Base-by-base conservation (phyloP, 2,329 filamentous ascomycete species). In the Aspergillus novofumigatus region DNA sequence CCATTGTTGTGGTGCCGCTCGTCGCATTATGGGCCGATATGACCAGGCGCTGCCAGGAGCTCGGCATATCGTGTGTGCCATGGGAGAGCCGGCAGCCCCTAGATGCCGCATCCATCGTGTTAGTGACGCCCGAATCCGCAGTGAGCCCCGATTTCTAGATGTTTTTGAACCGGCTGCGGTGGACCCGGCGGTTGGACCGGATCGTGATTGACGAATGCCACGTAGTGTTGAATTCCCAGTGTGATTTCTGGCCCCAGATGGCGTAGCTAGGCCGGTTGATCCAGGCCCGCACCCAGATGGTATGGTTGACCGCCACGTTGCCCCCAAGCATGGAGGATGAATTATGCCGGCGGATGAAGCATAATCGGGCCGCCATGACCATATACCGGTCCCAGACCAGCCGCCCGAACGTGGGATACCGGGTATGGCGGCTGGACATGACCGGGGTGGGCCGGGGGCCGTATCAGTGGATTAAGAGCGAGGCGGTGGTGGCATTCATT, bases 271-370 rank as follows among this genome's bases (percentile, higher is more conserved):
- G 38, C 2, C 3, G 4, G 3, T 42, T 42, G 20, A 6, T 42
- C 0, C 3, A 20, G 17, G 42, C 48, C 0, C 21, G 29, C 5
- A 57, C 48, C 44, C 32, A 59, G 57, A 51, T 59, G 7, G 57
- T 62, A 7, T 59, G 54, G 20, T 53, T 62, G 3, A 62, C 55
- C 10, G 55, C 55, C n/a, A 62, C 25, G 20, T 49, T 62, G 5
- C 61, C 56, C 11, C 59, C 55, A 0, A 51, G 3, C 1, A 14
- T 51, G 11, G 61, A 62, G 44, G 9, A 17, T 0, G 10, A 38
- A 2, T 53, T 59, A 42, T 42, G 6, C 38, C 4, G 6, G n/a
- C 6, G 6, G 38, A 42, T 42, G 3, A 42, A 42, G 20, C 6
- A 42, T 42, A 6, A 42, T 9, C 3, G 6, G 20, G 2, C 6